These are phyloP conservation scores for Colletotrichum coccodes DNA, from an alignment of 2,329 filamentous ascomycete genomes.

Conservation along the genomic window DNA sequence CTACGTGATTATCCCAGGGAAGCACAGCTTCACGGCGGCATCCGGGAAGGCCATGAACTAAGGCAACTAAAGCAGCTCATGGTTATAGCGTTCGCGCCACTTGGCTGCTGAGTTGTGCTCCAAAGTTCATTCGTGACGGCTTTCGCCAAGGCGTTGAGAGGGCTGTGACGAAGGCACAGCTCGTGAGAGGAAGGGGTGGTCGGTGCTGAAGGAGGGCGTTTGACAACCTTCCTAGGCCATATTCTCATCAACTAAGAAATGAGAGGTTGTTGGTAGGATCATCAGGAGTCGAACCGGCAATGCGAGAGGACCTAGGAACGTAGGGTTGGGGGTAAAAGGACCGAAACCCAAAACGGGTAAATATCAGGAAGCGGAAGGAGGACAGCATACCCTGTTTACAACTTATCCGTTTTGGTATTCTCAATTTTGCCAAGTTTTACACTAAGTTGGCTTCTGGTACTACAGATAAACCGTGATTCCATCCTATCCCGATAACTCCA, in stretches of 20 bases:
- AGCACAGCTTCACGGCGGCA: not conserved
- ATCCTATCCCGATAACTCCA: not conserved
- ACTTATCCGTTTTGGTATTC: not conserved
- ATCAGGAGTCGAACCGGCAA: not conserved
- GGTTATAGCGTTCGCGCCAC: not conserved
- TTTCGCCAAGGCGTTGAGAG: not conserved
- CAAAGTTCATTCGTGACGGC: too few species aligned
- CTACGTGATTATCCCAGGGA: not conserved
- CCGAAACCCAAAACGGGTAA: not conserved
- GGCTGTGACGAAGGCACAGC: not conserved
- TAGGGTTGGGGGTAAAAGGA: not conserved
- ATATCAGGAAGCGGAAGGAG: not conserved
- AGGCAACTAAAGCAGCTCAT: not conserved
- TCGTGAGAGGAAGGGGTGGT: too few species aligned
- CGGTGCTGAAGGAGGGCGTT: too few species aligned
- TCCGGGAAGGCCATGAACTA: not conserved
- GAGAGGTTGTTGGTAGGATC: not conserved
- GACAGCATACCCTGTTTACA: not conserved
- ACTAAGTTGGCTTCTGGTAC: slow-evolving; percentile 1
- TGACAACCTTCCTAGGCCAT: too few species aligned
- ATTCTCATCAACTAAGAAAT: too few species aligned
- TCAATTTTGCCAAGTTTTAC: not conserved
- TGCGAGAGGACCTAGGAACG: not conserved
- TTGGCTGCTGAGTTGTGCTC: not conserved
- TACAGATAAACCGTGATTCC: not conserved